Base-by-base conservation (phyloP, 129 eudicot genomes). In the Silybum marianum region DNA sequence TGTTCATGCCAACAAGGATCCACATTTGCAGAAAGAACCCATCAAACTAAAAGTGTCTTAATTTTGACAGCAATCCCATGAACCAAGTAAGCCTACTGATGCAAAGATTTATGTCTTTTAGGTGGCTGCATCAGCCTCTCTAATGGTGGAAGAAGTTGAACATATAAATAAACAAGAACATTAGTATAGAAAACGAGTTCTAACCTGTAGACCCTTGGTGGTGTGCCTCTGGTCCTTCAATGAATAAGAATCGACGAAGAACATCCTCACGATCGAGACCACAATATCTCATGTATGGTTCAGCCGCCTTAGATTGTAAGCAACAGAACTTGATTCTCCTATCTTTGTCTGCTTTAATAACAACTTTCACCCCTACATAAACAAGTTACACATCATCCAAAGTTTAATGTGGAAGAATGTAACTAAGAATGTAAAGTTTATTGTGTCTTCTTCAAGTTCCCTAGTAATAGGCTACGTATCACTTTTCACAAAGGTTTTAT, bases 201-300 rank as follows among this genome's bases (percentile, higher is more conserved):
- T 84, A 71, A 96, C 99, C 99, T 79, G 97, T 80, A 44, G 98
- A 93, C 44, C 93, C 99, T 87, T 93, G 98, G 83, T 91, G 97
- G 86, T 96, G 93, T 66, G 39, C 82, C 32, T 81, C 88, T 30
- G 90, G 98, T 68, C 98, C 97, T 88, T 96, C 99, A 78, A 93
- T 83, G 89, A 96, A 96, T 76, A 96, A 62, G 82, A 96, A 90
- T 30, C 98, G 93, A 34, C 90, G 92, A 79, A 85, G 90, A 86
- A 96, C 99, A 85, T 93, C 99, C 84, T 91, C 88, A 36, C 92
- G 87, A 9, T 86, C 88, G 24, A 90, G 83, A 8, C 90, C 97
- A 85, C 91, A 88, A 16, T 86, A 71, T 21, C 84, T 87, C 95
- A 96, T 74, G 86, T 93, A 96, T 62, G 99, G 99, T 85, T 93